These are phyloP conservation scores for Stellera chamaejasme DNA, from an alignment of 345 rosid species.

Conservation along the genomic window DNA sequence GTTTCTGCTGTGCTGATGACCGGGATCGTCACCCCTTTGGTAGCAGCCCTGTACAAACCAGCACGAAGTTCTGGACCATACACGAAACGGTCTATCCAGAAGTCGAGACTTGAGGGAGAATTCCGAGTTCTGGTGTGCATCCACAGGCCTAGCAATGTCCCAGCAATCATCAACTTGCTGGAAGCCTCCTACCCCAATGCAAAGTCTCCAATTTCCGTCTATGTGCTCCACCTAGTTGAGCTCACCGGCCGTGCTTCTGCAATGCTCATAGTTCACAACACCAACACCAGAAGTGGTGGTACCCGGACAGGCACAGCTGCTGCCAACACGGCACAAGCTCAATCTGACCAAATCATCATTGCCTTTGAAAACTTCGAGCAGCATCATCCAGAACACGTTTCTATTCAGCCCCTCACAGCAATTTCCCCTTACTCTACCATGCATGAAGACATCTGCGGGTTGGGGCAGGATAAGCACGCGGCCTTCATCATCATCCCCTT, in stretches of 20 bases:
- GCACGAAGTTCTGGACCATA: slow-evolving; percentile 42
- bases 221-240: slow-evolving; percentile 83
- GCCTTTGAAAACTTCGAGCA: slow-evolving; percentile 66
- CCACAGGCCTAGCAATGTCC: slow-evolving; percentile 75
- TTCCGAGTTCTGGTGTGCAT: slow-evolving; percentile 54
- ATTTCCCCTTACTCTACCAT: slow-evolving; percentile 79
- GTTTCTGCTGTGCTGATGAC: slow-evolving; percentile 68
- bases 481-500: slow-evolving; percentile 72
- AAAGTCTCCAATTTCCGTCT: slow-evolving; percentile 51
- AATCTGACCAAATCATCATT: slow-evolving; percentile 70
- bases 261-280: slow-evolving; percentile 78
- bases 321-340: slow-evolving; percentile 62
- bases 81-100: slow-evolving; percentile 56
- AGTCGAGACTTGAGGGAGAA: slow-evolving; percentile 52
- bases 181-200: slow-evolving; percentile 68
- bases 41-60: slow-evolving; percentile 51
- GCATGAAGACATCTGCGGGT: slow-evolving; percentile 77
- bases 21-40: slow-evolving; percentile 52
- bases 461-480: slow-evolving; percentile 78
- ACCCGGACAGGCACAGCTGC: slow-evolving; percentile 14
- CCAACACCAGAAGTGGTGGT: slow-evolving; percentile 36
- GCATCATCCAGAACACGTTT: slow-evolving; percentile 38
- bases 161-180: slow-evolving; percentile 71
- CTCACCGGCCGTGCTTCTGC: slow-evolving; percentile 86
- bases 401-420: slow-evolving; percentile 81